phyloP scores from a whole-genome alignment of 345 rosid species.

The Physaria fendleri region DNA sequence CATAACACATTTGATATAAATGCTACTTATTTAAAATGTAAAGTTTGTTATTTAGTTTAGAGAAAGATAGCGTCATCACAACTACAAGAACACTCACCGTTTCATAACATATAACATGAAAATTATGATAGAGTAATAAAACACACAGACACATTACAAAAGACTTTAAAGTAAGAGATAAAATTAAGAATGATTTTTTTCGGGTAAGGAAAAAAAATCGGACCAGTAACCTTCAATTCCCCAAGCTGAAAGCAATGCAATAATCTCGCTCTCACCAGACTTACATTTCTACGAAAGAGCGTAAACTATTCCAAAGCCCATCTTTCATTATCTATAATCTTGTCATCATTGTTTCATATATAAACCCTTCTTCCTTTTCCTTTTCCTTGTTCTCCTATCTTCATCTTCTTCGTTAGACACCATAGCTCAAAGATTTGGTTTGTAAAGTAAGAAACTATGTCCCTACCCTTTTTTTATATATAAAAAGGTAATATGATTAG shows the following conservation, averaged over 20 bases:
- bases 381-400: background rate
- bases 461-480: background rate
- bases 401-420: conserved; percentile 21
- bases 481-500: conserved; percentile 18
- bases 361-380: background rate
- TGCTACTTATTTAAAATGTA: background rate
- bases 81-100: background rate
- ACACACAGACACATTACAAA: background rate
- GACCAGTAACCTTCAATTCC: conserved; percentile 37
- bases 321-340: background rate
- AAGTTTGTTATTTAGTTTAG: background rate
- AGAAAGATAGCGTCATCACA: conserved; percentile 7
- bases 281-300: conserved; percentile 29
- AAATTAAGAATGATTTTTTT: conserved; percentile 30
- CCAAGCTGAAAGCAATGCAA: conserved; percentile 31
- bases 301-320: conserved; percentile 31
- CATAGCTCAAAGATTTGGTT: conserved; percentile 20
- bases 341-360: conserved; percentile 2
- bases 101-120: background rate
- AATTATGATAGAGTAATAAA: background rate
- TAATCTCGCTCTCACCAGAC: conserved; percentile 32
- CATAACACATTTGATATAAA: background rate
- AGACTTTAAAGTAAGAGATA: conserved; percentile 12
- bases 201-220: conserved; percentile 33
- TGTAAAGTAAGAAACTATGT: conserved; percentile 22